Conservation (phyloP, 257 asterid species). For the Rubia yunnanensis region DNA sequence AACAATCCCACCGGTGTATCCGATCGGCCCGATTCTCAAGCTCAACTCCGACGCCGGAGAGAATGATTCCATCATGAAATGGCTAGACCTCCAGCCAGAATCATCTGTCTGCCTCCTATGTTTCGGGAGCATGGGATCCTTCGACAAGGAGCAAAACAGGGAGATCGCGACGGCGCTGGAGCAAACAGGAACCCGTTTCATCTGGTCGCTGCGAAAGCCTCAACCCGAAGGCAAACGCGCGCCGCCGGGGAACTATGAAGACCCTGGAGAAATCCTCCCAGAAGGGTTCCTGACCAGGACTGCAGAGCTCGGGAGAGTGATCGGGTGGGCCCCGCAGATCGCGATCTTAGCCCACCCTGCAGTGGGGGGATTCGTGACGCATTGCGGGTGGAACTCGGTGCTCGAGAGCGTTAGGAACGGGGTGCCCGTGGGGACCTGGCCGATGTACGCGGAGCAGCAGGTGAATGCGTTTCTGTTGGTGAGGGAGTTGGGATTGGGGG, state of each 20-base stretch:
- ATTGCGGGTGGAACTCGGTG: conserved; percentile 19
- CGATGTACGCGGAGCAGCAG: conserved; percentile 24
- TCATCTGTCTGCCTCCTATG: not conserved
- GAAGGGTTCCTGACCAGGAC: conserved; percentile 29
- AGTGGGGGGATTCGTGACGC: conserved; percentile 33
- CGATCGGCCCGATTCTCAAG: not conserved
- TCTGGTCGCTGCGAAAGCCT: conserved; percentile 1
- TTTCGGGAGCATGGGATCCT: not conserved
- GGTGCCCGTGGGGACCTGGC: conserved; percentile 15
- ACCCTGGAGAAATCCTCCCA: conserved; percentile 21
- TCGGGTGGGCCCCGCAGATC: conserved; percentile 10
- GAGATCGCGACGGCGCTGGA: conserved; percentile 3
- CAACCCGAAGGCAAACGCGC: not conserved
- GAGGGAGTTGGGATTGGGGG: conserved; percentile 19
- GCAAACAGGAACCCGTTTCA: not conserved
- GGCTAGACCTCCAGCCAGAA: conserved; percentile 1
- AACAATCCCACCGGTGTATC: conserved; percentile 1
- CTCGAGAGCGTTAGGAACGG: not conserved
- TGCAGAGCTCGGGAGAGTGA: conserved; percentile 16
- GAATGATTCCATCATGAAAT: not conserved
- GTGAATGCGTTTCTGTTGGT: conserved; percentile 19
- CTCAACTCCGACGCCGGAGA: not conserved
- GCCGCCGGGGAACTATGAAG: not conserved
- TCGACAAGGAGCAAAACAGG: not conserved
- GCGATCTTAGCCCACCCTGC: conserved; percentile 23